Conservation (phyloP, 345 rosid species). For the Syzygium oleosum region DNA sequence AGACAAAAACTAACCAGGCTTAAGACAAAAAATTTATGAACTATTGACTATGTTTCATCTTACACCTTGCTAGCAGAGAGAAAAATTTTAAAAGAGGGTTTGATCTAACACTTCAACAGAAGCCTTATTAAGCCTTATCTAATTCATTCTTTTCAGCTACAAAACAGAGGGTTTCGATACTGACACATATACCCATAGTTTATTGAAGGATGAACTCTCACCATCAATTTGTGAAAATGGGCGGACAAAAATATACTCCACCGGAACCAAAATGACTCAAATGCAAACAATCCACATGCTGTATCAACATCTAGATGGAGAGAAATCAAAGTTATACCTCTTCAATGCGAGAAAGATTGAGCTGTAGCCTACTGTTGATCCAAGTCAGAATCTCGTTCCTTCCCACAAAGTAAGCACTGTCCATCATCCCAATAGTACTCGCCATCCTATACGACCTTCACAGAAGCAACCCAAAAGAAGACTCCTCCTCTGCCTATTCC, state of each 20-base stretch:
- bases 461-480: neutral
- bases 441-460: constrained; percentile 38
- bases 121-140: neutral
- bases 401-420: constrained; percentile 95
- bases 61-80: neutral
- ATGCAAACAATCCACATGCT: neutral
- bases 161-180: neutral
- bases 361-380: constrained; percentile 89
- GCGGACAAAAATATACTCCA: neutral
- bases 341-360: constrained; percentile 85
- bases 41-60: neutral
- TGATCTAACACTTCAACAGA: neutral
- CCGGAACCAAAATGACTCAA: neutral
- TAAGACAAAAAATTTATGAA: neutral
- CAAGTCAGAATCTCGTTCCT: constrained; percentile 87
- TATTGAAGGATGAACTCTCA: neutral
- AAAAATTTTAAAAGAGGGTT: neutral
- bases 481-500: neutral
- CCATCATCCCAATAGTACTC: constrained; percentile 92
- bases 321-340: constrained; percentile 35
- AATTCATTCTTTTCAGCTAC: neutral
- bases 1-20: neutral
- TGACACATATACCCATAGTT: neutral
- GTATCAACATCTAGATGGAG: neutral
- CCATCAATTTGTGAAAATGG: neutral